Evolutionary conservation across 1,139 yeast genomes (phyloP), one percentile per base, ranked within the genome.

Genomic region (Sugiyamaella japonica): DNA sequence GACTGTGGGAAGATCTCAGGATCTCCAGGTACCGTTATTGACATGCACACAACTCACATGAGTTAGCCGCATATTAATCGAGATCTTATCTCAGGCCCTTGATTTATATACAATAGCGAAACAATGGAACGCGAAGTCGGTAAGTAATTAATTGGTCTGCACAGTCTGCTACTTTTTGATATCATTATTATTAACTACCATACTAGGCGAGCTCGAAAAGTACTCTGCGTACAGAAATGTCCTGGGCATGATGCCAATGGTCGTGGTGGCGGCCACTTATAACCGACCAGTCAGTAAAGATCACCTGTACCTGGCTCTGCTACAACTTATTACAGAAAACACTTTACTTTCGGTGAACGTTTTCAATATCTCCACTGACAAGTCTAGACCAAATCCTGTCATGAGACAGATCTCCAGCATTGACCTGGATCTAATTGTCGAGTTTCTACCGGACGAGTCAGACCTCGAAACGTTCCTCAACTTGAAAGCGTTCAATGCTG

Each of bases 241-340:
- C 23, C 41, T 52, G 15, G 43, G 47, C 10, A 17, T 49, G 47
- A 50, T 55, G 55, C 57, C 63, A 13, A 50, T 56, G 52, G 62
- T 59, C 23, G 51, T 50, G 16, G 61, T 59, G 6, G 48, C 59
- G 10, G 62, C 58, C n/a, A 39, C 54, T 16, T 61, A 61, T 47
- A 32, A 36, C 17, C 9, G 7, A 7, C 48, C 41, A 15, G 36
- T 61, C n/a, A 38, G 51, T 8, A 48, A 50, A 48, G 50, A 42
- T 6, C 46, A 29, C 9, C 48, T 61, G 7, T 61, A 57, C 37
- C 57, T 51, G 6, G 63, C 62, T 12, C 46, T 60, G 49, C 45
- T 28, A n/a, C 23, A 36, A 6, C 16, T 58, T 20, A 56, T 60
- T 13, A 28, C 7, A 3, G 42, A 48, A 10, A 50, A 58, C 25